phyloP scores from a whole-genome alignment of 495 filamentous ascomycete genomes.

The Entonaema liquescens region DNA sequence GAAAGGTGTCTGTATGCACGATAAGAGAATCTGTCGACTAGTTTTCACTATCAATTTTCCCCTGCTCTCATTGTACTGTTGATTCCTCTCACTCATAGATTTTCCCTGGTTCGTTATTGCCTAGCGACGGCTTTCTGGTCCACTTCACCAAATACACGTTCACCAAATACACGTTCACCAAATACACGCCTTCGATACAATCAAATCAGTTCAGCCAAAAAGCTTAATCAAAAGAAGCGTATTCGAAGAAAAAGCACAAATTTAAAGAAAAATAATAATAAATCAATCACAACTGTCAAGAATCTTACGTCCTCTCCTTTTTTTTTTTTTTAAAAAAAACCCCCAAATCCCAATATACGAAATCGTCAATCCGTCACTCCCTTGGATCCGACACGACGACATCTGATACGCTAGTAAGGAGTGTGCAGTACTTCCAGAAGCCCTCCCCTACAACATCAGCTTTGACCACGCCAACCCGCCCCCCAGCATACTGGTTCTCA shows the following conservation, averaged over 20 bases:
- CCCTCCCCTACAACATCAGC: conserved; percentile 39
- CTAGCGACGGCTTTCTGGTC: conserved; percentile 5
- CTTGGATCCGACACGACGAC: conserved; percentile 41
- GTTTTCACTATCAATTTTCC: conserved; percentile 12
- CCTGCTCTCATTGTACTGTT: conserved; percentile 24
- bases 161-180: too few relatives aligned
- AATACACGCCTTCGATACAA: too few relatives aligned
- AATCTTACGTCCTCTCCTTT: conserved; percentile 14
- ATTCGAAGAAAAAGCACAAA: conserved; percentile 6
- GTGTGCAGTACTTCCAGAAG: conserved; percentile 47
- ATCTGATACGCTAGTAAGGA: conserved; percentile 47
- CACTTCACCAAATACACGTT: too few relatives aligned
- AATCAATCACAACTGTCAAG: conserved; percentile 12
- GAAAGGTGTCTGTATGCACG: conserved; percentile 14
- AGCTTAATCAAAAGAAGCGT: conserved; percentile 10
- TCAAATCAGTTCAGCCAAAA: conserved; percentile 6
- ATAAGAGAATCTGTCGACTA: conserved; percentile 28
- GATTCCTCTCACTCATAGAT: conserved; percentile 35
- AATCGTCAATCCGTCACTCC: conserved; percentile 48
- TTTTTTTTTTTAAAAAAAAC: conserved; percentile 5
- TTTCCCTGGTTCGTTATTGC: conserved; percentile 18
- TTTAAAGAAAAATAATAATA: conserved; percentile 23
- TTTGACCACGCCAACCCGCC: conserved; percentile 45
- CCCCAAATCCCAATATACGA: conserved; percentile 8
- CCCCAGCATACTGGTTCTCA: conserved; percentile 44